Evolutionary conservation across 2,329 filamentous ascomycete genomes (phyloP), one percentile per base, ranked within the genome.

Genomic region (Arthrobotrys iridis): DNA sequence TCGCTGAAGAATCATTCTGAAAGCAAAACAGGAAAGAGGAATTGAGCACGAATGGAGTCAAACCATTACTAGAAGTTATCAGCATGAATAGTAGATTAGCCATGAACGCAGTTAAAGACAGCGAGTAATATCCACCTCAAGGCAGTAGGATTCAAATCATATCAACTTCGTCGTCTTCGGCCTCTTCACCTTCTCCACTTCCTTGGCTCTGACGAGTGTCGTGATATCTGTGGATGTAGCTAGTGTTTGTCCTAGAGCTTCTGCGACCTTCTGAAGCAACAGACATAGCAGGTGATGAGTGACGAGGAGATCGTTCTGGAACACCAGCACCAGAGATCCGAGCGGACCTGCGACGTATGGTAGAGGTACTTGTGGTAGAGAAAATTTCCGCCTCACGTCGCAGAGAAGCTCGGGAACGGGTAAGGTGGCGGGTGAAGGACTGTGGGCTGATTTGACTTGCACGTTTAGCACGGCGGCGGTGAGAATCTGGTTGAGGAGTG

Each of bases 161-260:
- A 26, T 72, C 67, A 35, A 64, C 59, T 20, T 72, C 67, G 4
- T 63, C 67, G 2, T 62, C 57, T 1, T 46, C 68, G 0, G 22
- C 68, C 7, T n/a, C 35, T 11, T 66, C 68, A 2, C 50, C 52
- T 33, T 74, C 68, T 7, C 43, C 60, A 0, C 26, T 8, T 59
- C 59, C 40, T 43, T 50, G 13, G 33, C 50, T 24, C 28, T 24
- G 3, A 10, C 68, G 26, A 30, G 35, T 46, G 45, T 74, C 62
- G n/a, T 60, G 55, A 13, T n/a, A 35, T 8, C 68, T 48, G 5
- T 8, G 15, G 18, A 57, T 74, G 50, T 30, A 74, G 11, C 60
- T 66, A 2, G 52, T 37, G 35, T 62, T 63, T 3, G 43, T 62
- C 65, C 55, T 52, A 1, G 52, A 22, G 26, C 57, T 48, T 35